These are phyloP conservation scores for Aspergillus incahuasiensis DNA, from an alignment of 495 filamentous ascomycete genomes.

Conservation along the genomic window DNA sequence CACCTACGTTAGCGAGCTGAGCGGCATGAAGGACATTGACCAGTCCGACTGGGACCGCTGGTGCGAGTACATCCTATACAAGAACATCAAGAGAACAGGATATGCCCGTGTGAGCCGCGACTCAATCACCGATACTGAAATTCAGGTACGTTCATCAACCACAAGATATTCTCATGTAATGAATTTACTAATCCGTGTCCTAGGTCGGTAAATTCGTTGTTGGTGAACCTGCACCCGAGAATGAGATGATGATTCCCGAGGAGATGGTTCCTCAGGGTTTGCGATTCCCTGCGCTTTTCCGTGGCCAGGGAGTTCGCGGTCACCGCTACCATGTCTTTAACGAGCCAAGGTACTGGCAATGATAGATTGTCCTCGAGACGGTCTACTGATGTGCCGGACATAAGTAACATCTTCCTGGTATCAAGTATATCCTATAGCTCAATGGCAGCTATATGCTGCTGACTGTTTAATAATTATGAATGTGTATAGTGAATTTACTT, in stretches of 20 bases:
- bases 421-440: not conserved
- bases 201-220: constrained; percentile 92
- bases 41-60: constrained; percentile 91
- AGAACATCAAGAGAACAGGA: constrained; percentile 77
- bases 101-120: constrained; percentile 86
- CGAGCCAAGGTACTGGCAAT: constrained; percentile 73
- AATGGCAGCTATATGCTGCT: not conserved
- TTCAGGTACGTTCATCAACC: constrained; percentile 60
- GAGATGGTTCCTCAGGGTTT: constrained; percentile 67
- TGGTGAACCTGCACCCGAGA: constrained; percentile 60
- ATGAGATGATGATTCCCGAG: constrained; percentile 54
- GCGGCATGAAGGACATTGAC: constrained; percentile 95
- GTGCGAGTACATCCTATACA: constrained; percentile 99
- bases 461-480: not conserved
- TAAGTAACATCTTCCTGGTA: not conserved
- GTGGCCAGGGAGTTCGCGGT: constrained; percentile 78
- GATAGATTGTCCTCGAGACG: not conserved
- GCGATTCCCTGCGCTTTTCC: constrained; percentile 85
- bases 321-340: constrained; percentile 96
- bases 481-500: not conserved
- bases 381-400: not conserved
- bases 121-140: constrained; percentile 95
- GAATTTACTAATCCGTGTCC: constrained; percentile 14
- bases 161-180: not conserved
- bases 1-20: constrained; percentile 81